phyloP scores from a whole-genome alignment of 768 basidiomycete species.

The Mycena albidolilacea region DNA sequence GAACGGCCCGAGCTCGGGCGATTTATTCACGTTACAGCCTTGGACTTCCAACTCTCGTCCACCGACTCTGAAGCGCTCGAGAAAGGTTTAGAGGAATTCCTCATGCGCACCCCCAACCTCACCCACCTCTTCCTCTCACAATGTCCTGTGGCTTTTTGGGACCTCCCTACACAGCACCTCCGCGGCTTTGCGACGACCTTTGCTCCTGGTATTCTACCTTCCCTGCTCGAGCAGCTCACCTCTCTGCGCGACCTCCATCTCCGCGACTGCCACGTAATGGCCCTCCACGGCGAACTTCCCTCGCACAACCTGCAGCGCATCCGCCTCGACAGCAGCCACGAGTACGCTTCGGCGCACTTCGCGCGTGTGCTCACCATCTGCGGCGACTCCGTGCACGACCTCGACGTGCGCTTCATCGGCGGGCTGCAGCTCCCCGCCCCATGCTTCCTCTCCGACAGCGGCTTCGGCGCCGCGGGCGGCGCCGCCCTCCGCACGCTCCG shows the following conservation, averaged over 20 bases:
- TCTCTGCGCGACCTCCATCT: constrained; percentile 45
- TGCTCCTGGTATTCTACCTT: constrained; percentile 46
- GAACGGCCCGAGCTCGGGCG: constrained; percentile 45
- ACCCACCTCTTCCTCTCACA: constrained; percentile 46
- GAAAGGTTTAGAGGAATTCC: constrained; percentile 43
- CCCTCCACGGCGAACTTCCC: constrained; percentile 41
- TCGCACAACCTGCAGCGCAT: constrained; percentile 44
- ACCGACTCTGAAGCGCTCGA: constrained; percentile 43
- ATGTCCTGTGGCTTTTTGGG: constrained; percentile 49
- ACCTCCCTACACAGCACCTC: constrained; percentile 39
- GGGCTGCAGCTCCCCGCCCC: constrained; percentile 46
- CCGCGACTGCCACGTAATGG: constrained; percentile 47
- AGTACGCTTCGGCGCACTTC: constrained; percentile 45
- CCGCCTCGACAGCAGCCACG: constrained; percentile 48
- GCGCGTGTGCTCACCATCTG: constrained; percentile 43
- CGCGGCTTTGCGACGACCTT: constrained; percentile 48
- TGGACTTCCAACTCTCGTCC: constrained; percentile 46
- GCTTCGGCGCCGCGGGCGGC: constrained; percentile 12
- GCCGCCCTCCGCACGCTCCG: constrained; percentile 42
- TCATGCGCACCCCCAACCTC: constrained; percentile 43
- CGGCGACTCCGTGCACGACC: constrained; percentile 39
- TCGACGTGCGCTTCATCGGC: constrained; percentile 49
- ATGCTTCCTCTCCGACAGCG: constrained; percentile 34
- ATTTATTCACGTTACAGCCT: constrained; percentile 42
- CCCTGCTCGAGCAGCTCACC: constrained; percentile 45